Conservation (phyloP, 208 protist genomes). For the Acanthamoeba comandoni region DNA sequence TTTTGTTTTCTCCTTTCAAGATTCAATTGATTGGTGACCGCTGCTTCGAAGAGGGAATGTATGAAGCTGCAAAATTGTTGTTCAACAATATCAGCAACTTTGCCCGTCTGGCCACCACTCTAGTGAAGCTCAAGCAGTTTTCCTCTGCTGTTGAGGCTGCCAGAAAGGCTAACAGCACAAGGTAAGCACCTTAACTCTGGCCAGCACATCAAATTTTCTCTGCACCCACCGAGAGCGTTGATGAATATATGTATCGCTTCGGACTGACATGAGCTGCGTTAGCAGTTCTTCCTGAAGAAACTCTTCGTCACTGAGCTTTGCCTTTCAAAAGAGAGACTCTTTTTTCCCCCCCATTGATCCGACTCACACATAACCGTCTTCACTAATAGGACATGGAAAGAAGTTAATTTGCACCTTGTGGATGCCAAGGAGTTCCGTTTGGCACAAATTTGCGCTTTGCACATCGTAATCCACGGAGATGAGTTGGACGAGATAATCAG, state of each 20-base stretch:
- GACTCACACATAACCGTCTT: no score
- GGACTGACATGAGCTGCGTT: no score
- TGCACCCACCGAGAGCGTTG: no score
- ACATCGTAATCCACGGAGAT: constrained; percentile 98
- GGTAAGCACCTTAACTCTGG: no score
- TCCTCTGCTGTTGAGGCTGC: constrained; percentile 97
- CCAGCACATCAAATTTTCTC: no score
- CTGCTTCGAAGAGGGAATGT: constrained; percentile 97
- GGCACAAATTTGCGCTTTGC: constrained; percentile 96
- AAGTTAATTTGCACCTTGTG: constrained; percentile 95
- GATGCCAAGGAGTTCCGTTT: constrained; percentile 97
- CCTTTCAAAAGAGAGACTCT: no score
- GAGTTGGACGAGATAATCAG: constrained; percentile 94
- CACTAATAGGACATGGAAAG: constrained; percentile 97
- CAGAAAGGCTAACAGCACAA: constrained; percentile 95
- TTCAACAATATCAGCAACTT: constrained; percentile 97
- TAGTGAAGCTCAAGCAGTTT: constrained; percentile 96
- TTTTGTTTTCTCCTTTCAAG: constrained; percentile 88
- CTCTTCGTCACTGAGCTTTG: no score
- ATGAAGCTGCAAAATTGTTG: constrained; percentile 97
- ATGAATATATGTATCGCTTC: no score
- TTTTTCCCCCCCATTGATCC: no score
- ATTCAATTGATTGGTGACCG: constrained; percentile 96
- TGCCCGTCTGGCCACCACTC: constrained; percentile 94
- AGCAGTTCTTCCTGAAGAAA: no score